Percentiles rank a stretch among this genome's conserved stretches.
These are phyloP conservation scores for Pleurotus pulmonarius DNA, from an alignment of 768 basidiomycete genomes.

Conservation along the genomic window DNA sequence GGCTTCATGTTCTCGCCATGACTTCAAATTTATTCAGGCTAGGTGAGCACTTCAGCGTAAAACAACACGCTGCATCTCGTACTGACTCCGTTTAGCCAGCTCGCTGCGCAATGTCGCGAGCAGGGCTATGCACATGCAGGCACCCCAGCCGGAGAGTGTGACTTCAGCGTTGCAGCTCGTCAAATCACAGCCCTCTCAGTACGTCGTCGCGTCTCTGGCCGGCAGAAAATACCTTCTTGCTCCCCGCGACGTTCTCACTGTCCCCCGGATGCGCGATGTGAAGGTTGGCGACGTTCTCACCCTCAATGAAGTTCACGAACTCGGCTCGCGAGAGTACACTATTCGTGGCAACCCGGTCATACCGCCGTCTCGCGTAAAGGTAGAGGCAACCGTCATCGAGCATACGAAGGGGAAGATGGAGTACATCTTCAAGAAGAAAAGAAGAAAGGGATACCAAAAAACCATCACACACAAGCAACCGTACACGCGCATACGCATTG, in stretches of 20 bases:
- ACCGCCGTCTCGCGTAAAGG: constrained; percentile 59
- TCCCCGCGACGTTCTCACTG: constrained; percentile 88
- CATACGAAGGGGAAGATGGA: constrained; percentile 96
- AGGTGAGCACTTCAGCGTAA: neutral
- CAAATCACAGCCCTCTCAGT: constrained; percentile 88
- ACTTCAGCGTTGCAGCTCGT: constrained; percentile 73
- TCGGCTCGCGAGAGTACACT: constrained; percentile 94
- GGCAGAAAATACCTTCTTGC: constrained; percentile 88
- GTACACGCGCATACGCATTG: constrained; percentile 92
- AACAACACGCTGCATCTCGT: neutral
- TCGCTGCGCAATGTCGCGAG: neutral
- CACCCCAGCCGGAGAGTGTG: constrained; percentile 30
- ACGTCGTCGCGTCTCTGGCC: constrained; percentile 85
- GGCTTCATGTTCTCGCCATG: neutral
- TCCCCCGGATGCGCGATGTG: constrained; percentile 84
- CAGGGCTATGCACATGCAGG: neutral
- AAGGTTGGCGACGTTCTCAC: constrained; percentile 81
- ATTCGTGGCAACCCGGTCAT: constrained; percentile 77
- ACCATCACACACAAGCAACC: constrained; percentile 92
- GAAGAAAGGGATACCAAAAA: constrained; percentile 96
- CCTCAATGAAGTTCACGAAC: constrained; percentile 86
- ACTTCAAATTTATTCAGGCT: constrained; percentile 1
- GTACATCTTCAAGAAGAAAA: constrained; percentile 91
- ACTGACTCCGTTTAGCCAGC: neutral
- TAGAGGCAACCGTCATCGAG: constrained; percentile 91